phyloP scores from a whole-genome alignment of 2,329 filamentous ascomycete genomes.

The Huntiella bhutanensis region DNA sequence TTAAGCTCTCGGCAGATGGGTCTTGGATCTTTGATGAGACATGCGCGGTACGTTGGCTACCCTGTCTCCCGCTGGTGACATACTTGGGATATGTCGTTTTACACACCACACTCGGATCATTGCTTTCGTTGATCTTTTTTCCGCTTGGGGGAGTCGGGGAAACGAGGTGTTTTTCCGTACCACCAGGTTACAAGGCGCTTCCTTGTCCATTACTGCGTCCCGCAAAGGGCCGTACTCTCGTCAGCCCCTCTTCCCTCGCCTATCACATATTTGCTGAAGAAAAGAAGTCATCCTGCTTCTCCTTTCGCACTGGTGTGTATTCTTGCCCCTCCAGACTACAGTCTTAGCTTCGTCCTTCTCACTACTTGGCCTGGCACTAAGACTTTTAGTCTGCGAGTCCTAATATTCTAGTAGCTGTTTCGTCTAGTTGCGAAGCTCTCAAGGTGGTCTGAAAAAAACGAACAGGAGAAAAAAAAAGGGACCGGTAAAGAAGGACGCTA shows the following conservation, averaged over 20 bases:
- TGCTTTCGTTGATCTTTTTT: not conserved
- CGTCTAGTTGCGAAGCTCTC: not conserved
- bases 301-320: constrained; percentile 6
- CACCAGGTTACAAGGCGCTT: constrained; percentile 5
- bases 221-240: constrained; percentile 3
- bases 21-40: too few relatives aligned
- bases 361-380: not conserved
- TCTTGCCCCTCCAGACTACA: not conserved
- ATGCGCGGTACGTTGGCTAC: too few relatives aligned
- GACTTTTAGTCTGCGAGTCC: too few relatives aligned
- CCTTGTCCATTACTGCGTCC: constrained; percentile 7
- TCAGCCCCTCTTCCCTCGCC: constrained; percentile 7
- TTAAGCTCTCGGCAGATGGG: too few relatives aligned
- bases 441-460: not conserved
- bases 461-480: too few relatives aligned
- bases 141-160: not conserved
- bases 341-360: constrained; percentile 2
- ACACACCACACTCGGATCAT: not conserved
- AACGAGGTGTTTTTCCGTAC: not conserved
- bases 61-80: too few relatives aligned
- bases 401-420: not conserved
- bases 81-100: too few relatives aligned
- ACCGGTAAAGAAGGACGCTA: too few relatives aligned
- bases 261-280: not conserved
- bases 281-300: constrained; percentile 5